A percentile compares a stretch with the other conserved stretches of the same genome.
These are phyloP conservation scores for Lophium mytilinum DNA, from an alignment of 495 filamentous ascomycete species.

Conservation along the genomic window DNA sequence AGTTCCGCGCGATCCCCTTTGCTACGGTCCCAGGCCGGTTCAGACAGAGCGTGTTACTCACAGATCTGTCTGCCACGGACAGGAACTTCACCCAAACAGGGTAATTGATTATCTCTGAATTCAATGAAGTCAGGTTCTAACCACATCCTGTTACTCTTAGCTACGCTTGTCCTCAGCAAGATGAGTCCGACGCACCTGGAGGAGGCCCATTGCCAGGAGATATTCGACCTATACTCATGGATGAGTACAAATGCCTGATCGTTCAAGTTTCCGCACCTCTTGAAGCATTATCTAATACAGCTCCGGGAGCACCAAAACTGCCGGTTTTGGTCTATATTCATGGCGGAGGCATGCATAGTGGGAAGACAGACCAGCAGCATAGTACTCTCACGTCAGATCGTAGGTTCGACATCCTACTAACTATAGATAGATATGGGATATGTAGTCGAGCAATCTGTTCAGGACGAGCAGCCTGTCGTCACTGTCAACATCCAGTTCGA, in stretches of 20 bases:
- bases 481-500: conserved; percentile 3
- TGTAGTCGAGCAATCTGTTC: conserved; percentile 8
- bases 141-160: neutral
- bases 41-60: conserved; percentile 7
- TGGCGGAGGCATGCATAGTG: conserved; percentile 10
- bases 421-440: neutral
- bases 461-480: conserved; percentile 9
- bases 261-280: conserved; percentile 11
- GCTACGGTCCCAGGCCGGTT: conserved; percentile 13
- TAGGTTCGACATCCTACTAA: neutral
- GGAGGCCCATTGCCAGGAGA: conserved; percentile 3
- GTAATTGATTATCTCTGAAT: neutral
- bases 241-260: conserved; percentile 12
- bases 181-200: neutral
- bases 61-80: neutral
- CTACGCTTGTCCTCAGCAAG: conserved; percentile 8
- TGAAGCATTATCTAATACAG: neutral
- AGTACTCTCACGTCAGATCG: neutral
- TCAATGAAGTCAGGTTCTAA: too few relatives aligned
- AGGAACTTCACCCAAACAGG: conserved; percentile 11
- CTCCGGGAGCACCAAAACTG: neutral
- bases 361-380: conserved; percentile 10
- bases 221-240: neutral
- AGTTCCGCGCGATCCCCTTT: conserved; percentile 16
- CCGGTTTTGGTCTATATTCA: conserved; percentile 15